Evolutionary conservation across 345 rosid species (phyloP), one percentile per base, ranked within the genome.

Genomic region (Gossypium anomalum): DNA sequence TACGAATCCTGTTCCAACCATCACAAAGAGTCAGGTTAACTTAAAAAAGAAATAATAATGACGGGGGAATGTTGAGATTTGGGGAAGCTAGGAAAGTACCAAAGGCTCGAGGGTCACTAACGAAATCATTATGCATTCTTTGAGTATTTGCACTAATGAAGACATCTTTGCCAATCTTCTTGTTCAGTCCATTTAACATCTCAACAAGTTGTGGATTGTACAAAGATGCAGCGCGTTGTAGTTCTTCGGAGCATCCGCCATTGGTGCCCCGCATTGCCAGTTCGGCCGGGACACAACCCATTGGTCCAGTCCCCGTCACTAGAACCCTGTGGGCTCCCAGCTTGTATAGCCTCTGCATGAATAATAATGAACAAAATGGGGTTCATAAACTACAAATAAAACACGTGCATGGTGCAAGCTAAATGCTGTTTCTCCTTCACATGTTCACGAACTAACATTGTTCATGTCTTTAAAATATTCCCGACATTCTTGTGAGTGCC

Each of bases 221-320:
- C 71, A 89, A 64, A 13, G 76, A 69, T 7, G 97, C 88, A 20
- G 97, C 97, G 38, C 71, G 81, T 75, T 88, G 83, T 38, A 94
- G 80, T 59, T 90, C 90, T 0, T 65, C 56, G 0, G 93, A 80
- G 67, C 97, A 94, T 74, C 84, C 78, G 4, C 97, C 94, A 48
- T 79, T 87, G 13, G 78, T 77, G 84, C 92, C 58, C 56, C 94
- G 72, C 80, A 70, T 58, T 0, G 90, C 97, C 58, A 86, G 74
- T 70, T 92, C 98, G 0, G 94, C 92, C 0, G 97, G 98, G 22
- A 84, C 94, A 66, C 98, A 94, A 0, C 97, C 97, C 72, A 94
- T 7, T 23, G 97, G 98, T 55, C 98, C 97, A 0, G 92, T 88
- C 16, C 97, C 98, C 0, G 94, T 92, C 86, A 94, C 98, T 75